Conservation (phyloP, 2,329 filamentous ascomycete species). For the Penicillium digitatum region DNA sequence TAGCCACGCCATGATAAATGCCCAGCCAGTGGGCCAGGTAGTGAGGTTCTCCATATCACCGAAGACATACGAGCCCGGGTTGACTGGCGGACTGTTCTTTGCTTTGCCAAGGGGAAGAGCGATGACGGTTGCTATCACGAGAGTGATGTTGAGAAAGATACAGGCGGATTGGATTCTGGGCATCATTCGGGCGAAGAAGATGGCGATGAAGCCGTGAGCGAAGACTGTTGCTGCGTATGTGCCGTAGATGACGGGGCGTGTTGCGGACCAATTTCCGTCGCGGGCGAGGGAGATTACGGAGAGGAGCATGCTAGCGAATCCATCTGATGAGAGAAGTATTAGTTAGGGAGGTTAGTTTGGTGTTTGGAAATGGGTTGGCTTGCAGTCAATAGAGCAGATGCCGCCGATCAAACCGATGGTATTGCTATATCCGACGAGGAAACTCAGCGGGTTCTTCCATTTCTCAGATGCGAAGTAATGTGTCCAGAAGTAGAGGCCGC, state of each 20-base stretch:
- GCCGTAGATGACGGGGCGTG: slow-evolving; percentile 53
- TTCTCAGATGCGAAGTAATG: slow-evolving; percentile 56
- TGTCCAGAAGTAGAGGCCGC: slow-evolving; percentile 58
- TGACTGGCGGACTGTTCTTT: slow-evolving; percentile 14
- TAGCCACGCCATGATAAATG: slow-evolving; percentile 60
- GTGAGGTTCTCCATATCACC: slow-evolving; percentile 55
- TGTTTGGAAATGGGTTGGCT: slow-evolving; percentile 21
- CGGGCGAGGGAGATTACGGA: slow-evolving; percentile 53
- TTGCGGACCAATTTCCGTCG: slow-evolving; percentile 54
- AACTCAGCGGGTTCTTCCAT: slow-evolving; percentile 56
- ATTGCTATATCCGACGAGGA: slow-evolving; percentile 60
- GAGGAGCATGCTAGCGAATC: slow-evolving; percentile 48
- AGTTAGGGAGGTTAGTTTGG: background rate
- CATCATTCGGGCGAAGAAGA: slow-evolving; percentile 53
- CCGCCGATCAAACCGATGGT: slow-evolving; percentile 59
- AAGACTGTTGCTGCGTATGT: slow-evolving; percentile 53
- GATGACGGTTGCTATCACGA: slow-evolving; percentile 52
- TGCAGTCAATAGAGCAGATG: slow-evolving; percentile 59
- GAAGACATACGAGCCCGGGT: slow-evolving; percentile 46
- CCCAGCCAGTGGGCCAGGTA: slow-evolving; percentile 55
- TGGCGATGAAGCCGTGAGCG: slow-evolving; percentile 53
- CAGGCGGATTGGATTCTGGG: slow-evolving; percentile 54
- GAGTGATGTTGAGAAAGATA: slow-evolving; percentile 52
- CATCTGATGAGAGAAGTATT: background rate
- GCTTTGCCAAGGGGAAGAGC: slow-evolving; percentile 49